phyloP scores from a whole-genome alignment of 2,329 filamentous ascomycete species.

The Lomentospora prolificans region DNA sequence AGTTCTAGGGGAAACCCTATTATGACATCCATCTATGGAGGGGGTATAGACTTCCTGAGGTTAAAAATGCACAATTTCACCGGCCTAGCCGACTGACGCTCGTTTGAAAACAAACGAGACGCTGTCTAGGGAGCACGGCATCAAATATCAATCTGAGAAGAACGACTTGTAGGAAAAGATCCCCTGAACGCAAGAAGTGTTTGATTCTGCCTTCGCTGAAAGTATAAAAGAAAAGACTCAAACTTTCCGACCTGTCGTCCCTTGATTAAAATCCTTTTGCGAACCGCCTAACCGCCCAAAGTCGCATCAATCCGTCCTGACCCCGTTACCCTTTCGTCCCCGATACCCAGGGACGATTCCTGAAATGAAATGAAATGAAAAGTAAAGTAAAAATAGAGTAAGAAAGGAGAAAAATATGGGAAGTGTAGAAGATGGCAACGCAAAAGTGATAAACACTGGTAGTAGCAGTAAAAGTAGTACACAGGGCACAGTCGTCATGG shows the following conservation, averaged over 20 bases:
- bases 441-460: slow-evolving; percentile 3
- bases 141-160: not conserved
- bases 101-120: not conserved
- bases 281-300: not conserved
- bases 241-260: slow-evolving; percentile 1
- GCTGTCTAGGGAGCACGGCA: not conserved
- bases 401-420: slow-evolving; percentile 4
- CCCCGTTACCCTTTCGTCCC: not conserved
- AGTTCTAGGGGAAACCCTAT: not conserved
- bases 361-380: slow-evolving; percentile 2
- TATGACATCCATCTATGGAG: not conserved
- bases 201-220: not conserved
- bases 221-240: not conserved
- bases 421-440: not conserved
- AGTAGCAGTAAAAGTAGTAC: not conserved
- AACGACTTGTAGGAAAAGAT: not conserved
- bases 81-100: not conserved
- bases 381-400: slow-evolving; percentile 5
- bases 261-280: slow-evolving; percentile 4
- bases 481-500: not conserved
- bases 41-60: not conserved
- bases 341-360: not conserved
- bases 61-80: not conserved
- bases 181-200: slow-evolving; percentile 2
- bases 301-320: slow-evolving; percentile 1